Conservation (phyloP, 2,329 filamentous ascomycete genomes). For the Herpotrichia juniperi region DNA sequence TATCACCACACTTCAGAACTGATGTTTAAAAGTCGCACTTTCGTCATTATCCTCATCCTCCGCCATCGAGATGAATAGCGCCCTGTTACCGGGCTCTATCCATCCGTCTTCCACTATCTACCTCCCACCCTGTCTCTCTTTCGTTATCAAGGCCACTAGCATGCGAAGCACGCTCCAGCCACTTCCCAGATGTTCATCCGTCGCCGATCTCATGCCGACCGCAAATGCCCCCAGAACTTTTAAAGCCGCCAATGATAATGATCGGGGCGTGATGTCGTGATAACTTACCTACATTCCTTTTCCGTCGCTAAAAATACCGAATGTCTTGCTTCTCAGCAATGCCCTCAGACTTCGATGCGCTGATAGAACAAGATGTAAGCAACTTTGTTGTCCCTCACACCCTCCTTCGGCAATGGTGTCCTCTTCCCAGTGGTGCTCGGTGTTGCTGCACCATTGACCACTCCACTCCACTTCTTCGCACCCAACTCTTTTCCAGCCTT, state of each 20-base stretch:
- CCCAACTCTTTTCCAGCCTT: conserved; percentile 52
- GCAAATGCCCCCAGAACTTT: conserved; percentile 12
- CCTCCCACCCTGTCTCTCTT: background rate
- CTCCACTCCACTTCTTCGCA: conserved; percentile 72
- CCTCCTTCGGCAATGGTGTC: conserved; percentile 59
- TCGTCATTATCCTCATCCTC: conserved; percentile 2
- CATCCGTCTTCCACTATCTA: background rate
- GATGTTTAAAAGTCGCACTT: background rate
- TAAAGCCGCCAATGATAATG: background rate
- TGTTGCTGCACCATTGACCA: conserved; percentile 68
- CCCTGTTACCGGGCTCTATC: background rate
- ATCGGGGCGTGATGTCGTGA: conserved; percentile 4
- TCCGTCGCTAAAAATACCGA: background rate
- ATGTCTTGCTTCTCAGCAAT: background rate
- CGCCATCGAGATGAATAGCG: background rate
- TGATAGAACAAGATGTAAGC: conserved; percentile 97
- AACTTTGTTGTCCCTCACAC: conserved; percentile 89
- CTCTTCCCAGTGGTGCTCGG: conserved; percentile 57
- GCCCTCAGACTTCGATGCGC: conserved; percentile 58
- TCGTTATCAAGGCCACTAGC: background rate
- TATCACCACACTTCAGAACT: too few relatives aligned
- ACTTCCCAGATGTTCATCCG: background rate
- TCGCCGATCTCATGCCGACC: conserved; percentile 1
- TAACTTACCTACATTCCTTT: background rate
- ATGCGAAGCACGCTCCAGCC: background rate